Evolutionary conservation across 1,139 yeast genomes (phyloP), one percentile per base, ranked within the genome.

Genomic region (Kurtzmaniella quercitrusa): DNA sequence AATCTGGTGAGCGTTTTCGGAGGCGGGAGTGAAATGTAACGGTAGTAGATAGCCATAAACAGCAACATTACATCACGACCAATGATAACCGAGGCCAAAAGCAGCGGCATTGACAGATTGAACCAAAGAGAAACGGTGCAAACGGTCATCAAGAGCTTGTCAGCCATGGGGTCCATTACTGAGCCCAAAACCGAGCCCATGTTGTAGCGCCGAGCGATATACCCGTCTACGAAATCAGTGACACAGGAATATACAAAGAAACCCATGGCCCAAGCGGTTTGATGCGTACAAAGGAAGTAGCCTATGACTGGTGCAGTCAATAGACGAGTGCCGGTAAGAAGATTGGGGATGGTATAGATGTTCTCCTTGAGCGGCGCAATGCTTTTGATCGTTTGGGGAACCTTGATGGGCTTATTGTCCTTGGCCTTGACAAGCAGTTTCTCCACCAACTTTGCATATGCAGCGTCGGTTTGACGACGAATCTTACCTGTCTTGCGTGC

Each of bases 111-210:
- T 16, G 81, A 79, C 3, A 85, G 81, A 0, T 82, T 73, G 33
- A 81, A 78, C 0, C 94, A 82, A 46, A 93, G 67, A 43, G 95
- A 81, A 0, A 83, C 71, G 0, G 98, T 90, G 44, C 95, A 81
- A 0, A 87, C 80, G 38, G 94, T 78, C 96, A 94, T 89, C 39
- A 94, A 70, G 19, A 87, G 70, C 62, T 94, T 94, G 59, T 94
- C 99, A 0, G 98, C 99, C 69, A 90, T 75, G 0, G 99, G 98
- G 57, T 94, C 99, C 37, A 94, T 70, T 17, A 94, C 84, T 0
- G 96, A 85, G 0, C 99, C 99, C 3, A 91, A 77, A 2, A 87
- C 83, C 0, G 96, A 82, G 55, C 81, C 79, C 76, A 85, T 71
- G 45, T 89, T 82, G 69, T 66, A 91, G 48, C 65, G 76, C 44